These are phyloP conservation scores for Solanum appendiculatum DNA, from an alignment of 257 asterid species.

Conservation along the genomic window DNA sequence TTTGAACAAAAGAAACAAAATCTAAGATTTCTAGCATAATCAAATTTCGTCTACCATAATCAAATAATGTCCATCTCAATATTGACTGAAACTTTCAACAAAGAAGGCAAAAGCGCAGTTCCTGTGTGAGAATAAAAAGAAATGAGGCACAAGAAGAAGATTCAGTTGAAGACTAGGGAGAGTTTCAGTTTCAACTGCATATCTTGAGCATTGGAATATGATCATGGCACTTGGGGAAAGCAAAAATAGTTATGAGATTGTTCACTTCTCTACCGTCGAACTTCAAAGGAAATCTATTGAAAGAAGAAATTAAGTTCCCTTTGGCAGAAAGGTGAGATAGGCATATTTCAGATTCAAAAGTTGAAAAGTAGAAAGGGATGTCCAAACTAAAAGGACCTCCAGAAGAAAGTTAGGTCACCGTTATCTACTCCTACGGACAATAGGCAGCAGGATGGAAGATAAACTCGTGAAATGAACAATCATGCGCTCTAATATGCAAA, in stretches of 20 bases:
- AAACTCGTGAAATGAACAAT: not conserved
- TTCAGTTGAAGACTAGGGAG: not conserved
- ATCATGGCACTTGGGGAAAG: not conserved
- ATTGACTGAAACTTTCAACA: not conserved
- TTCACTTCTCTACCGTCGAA: not conserved
- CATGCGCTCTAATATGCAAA: not conserved
- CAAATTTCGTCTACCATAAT: not conserved
- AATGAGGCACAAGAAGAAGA: not conserved
- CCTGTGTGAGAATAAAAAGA: no score
- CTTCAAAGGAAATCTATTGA: not conserved
- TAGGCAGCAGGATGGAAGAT: not conserved
- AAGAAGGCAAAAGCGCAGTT: no score
- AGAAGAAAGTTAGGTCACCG: not conserved
- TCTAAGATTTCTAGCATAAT: not conserved
- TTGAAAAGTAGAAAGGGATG: not conserved
- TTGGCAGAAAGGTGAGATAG: not conserved
- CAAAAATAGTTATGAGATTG: not conserved
- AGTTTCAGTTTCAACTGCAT: not conserved
- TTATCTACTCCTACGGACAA: not conserved
- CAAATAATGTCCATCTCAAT: not conserved
- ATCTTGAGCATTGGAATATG: not conserved
- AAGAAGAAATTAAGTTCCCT: not conserved
- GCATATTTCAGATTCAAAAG: not conserved
- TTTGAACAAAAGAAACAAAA: not conserved
- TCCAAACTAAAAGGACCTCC: not conserved